These are phyloP conservation scores for Rubia peregrina DNA, from an alignment of 305 asterid species.

Conservation along the genomic window DNA sequence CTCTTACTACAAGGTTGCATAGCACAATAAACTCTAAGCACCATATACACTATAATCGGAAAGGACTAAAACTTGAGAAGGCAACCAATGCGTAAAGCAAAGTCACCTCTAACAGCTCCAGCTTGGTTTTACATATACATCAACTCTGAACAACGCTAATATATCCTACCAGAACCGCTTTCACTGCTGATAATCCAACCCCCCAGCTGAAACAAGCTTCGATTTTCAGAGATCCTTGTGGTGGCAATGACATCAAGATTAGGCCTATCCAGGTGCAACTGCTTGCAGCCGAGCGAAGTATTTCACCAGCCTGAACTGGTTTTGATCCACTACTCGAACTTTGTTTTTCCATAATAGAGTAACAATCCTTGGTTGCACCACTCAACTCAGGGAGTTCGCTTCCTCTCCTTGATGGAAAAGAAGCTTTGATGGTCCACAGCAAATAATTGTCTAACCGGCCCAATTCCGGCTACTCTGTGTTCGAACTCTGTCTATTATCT, in stretches of 20 bases:
- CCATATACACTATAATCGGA: background rate
- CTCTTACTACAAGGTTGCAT: background rate
- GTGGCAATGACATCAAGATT: background rate
- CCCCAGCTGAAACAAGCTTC: background rate
- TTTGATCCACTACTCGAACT: background rate
- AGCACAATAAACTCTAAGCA: background rate
- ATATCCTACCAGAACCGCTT: background rate
- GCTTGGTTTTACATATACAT: background rate
- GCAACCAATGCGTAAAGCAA: background rate
- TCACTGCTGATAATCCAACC: background rate
- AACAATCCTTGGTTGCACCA: background rate
- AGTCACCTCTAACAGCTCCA: background rate
- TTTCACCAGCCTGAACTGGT: background rate
- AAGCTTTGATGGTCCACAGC: background rate
- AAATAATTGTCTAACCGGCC: constrained; percentile 9
- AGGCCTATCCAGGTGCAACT: background rate
- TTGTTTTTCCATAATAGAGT: background rate
- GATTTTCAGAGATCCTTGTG: background rate
- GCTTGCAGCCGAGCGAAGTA: background rate
- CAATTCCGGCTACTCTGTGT: constrained; percentile 55
- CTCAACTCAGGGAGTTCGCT: background rate
- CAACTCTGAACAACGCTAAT: background rate
- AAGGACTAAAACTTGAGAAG: background rate
- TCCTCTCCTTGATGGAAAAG: background rate
- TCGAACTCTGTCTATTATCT: constrained; percentile 86